Conservation (phyloP, 352 stramenopile species). For the Nothophytophthora sp. region DNA sequence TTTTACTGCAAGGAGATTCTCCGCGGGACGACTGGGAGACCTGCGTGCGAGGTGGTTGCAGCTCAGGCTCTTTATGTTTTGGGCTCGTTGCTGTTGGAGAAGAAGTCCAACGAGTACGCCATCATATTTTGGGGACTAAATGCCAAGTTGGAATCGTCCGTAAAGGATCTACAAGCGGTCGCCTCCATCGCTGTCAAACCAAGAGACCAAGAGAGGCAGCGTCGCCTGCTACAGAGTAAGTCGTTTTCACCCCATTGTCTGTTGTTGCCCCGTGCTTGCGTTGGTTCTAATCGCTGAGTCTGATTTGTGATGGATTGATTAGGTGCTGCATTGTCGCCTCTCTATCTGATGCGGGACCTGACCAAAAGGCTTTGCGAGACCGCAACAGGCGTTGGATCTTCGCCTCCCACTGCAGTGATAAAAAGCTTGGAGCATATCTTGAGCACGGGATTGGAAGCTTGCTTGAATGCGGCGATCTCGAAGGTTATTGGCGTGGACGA, state of each 20-base stretch:
- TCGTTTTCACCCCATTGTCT: no score
- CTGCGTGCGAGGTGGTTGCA: conserved; percentile 29
- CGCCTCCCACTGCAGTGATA: conserved; percentile 31
- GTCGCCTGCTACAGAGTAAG: conserved; percentile 36
- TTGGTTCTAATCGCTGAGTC: neutral
- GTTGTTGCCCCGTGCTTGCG: no score
- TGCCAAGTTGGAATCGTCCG: conserved; percentile 27
- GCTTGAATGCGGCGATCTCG: conserved; percentile 40
- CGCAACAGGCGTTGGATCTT: conserved; percentile 6
- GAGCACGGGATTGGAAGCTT: conserved; percentile 40
- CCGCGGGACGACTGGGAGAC: conserved; percentile 24
- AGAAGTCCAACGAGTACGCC: conserved; percentile 48
- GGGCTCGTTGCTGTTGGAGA: conserved; percentile 42
- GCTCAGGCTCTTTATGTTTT: conserved; percentile 52
- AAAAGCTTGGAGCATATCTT: conserved; percentile 45
- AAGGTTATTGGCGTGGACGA: conserved; percentile 30
- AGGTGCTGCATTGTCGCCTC: conserved; percentile 36
- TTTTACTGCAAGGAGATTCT: conserved; percentile 82
- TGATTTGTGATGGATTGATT: neutral
- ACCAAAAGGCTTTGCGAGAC: conserved; percentile 26
- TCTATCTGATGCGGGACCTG: conserved; percentile 52
- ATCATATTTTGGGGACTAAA: conserved; percentile 55
- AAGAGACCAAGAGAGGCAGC: conserved; percentile 11
- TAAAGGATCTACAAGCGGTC: conserved; percentile 13
- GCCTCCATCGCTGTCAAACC: neutral